A percentile compares a stretch with the other conserved stretches of the same genome.
phyloP scores from a whole-genome alignment of 129 eudicot genomes.

The Ambrosia artemisiifolia region DNA sequence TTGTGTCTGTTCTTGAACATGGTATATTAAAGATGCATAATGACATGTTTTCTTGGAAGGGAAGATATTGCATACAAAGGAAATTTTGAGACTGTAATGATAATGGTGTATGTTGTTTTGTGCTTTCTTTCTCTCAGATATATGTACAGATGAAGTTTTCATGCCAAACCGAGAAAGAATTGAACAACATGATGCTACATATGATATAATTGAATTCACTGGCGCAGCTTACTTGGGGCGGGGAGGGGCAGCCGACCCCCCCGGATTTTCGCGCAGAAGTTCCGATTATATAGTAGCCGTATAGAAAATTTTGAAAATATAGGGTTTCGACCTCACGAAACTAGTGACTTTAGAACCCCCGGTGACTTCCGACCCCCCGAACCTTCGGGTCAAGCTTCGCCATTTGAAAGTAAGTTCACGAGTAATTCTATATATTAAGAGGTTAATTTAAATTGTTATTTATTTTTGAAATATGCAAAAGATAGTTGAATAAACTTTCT shows the following conservation, averaged over 20 bases:
- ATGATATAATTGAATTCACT: too few species aligned
- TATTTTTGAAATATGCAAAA: neutral
- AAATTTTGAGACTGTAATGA: neutral
- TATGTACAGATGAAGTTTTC: neutral
- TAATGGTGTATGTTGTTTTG: neutral
- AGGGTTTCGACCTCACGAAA: too few species aligned
- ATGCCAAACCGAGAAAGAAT: neutral
- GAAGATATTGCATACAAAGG: neutral
- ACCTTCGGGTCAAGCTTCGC: too few species aligned
- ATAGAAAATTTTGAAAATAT: too few species aligned
- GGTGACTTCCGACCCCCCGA: too few species aligned
- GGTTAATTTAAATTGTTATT: constrained; percentile 1
- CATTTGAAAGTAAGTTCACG: neutral
- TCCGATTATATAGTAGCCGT: too few species aligned
- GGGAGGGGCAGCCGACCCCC: too few species aligned
- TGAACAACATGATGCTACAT: neutral
- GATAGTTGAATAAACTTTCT: too few species aligned
- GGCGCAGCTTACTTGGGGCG: too few species aligned
- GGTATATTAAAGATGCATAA: neutral
- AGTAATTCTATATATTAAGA: neutral
- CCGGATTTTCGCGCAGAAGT: too few species aligned
- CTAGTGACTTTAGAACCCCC: too few species aligned
- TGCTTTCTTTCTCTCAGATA: neutral
- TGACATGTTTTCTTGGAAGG: neutral
- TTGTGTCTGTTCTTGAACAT: neutral